phyloP scores from a whole-genome alignment of 306 rosid species.

The Glycine latifolia region DNA sequence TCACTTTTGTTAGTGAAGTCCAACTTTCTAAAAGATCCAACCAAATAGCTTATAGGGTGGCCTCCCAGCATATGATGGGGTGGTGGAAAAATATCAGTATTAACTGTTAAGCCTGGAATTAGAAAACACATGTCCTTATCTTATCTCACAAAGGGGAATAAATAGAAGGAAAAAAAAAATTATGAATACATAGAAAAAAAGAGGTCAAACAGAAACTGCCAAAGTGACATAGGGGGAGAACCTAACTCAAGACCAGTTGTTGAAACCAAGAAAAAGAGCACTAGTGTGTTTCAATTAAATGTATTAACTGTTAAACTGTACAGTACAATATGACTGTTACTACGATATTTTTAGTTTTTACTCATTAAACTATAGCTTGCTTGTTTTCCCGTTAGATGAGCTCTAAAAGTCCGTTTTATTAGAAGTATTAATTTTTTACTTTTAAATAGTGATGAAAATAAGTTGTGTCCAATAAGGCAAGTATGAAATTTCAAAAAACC shows the following conservation, averaged over 20 bases:
- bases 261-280: neutral
- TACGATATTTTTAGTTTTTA: too few relatives aligned
- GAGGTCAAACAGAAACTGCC: constrained; percentile 41
- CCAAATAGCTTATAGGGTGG: constrained; percentile 23
- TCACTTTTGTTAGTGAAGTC: constrained; percentile 39
- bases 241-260: constrained; percentile 50
- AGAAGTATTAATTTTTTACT: neutral
- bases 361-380: too few relatives aligned
- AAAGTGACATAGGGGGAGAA: constrained; percentile 11
- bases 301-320: neutral
- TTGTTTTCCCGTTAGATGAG: too few relatives aligned
- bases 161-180: too few relatives aligned
- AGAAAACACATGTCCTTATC: constrained; percentile 44
- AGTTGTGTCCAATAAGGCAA: too few relatives aligned
- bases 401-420: too few relatives aligned
- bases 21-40: constrained; percentile 43
- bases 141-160: neutral
- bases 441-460: too few relatives aligned
- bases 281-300: constrained; percentile 1
- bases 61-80: constrained; percentile 47
- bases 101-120: constrained; percentile 20
- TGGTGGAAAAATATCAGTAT: constrained; percentile 36
- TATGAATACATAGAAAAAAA: neutral
- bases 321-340: too few relatives aligned
- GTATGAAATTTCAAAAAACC: too few relatives aligned